Percentiles rank a stretch among this genome's conserved stretches.
Evolutionary conservation across 345 rosid genomes (phyloP).

Genomic region (Brassica rapa): DNA sequence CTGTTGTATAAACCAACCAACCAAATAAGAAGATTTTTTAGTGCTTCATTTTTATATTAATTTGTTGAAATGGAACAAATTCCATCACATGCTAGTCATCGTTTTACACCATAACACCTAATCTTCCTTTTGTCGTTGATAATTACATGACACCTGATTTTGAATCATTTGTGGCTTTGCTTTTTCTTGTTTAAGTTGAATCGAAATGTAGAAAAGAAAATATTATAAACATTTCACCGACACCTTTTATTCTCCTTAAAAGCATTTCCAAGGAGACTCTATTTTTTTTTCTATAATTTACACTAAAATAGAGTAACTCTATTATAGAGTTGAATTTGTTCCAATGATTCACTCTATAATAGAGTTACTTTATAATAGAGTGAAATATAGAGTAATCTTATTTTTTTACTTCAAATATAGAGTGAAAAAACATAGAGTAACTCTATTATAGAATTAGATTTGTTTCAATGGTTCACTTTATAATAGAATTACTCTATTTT

Average conservation of each 20-base stretch:
- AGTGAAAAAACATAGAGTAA: no score
- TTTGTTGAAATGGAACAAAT: slow-evolving; percentile 16
- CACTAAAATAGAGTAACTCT: no score
- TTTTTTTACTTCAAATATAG: no score
- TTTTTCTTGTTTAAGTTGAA: slow-evolving; percentile 15
- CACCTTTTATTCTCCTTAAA: slow-evolving; percentile 4
- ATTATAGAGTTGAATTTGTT: no score
- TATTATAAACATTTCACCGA: slow-evolving; percentile 19
- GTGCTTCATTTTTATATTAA: background rate
- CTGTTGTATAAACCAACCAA: background rate
- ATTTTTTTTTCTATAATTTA: no score
- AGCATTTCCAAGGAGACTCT: no score
- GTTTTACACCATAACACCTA: slow-evolving; percentile 23
- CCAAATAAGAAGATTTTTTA: background rate
- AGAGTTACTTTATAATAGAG: no score
- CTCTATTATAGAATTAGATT: no score
- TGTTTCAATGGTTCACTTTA: no score
- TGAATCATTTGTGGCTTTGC: slow-evolving; percentile 14
- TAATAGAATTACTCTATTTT: no score
- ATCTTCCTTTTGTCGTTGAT: slow-evolving; percentile 1
- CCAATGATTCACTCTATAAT: no score
- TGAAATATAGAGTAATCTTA: no score
- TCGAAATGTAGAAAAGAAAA: background rate
- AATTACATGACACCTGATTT: slow-evolving; percentile 21
- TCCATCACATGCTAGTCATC: slow-evolving; percentile 28